Evolutionary conservation across 116 monocot species (phyloP), one percentile per base, ranked within the genome.

Genomic region (Dioscorea cayenensis): DNA sequence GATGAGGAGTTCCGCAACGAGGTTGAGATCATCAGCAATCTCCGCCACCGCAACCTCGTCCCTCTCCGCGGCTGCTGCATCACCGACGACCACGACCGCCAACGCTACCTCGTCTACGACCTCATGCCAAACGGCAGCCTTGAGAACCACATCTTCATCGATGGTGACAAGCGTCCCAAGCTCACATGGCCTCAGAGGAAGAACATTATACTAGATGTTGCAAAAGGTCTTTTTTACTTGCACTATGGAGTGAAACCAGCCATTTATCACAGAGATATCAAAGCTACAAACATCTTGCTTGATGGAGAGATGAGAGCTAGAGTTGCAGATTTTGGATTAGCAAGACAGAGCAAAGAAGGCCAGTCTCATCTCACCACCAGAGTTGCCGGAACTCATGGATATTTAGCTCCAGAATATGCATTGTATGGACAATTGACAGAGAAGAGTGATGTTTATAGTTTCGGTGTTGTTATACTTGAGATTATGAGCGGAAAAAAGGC

Each of bases 391-490:
- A 94, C 94, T 12, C 79, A 86, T 66, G 94, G 94, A 14, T 94
- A 94, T 70, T 75, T 94, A 4, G 86, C 88, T 0, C 91, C 91
- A 21, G 94, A 88, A 77, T 94, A 94, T 70, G 90, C 90, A 0
- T 78, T 94, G 28, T 90, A 87, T 68, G 90, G 90, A 23, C 94
- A 94, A 80, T 77, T 94, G 66, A 94, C 94, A 9, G 86, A 91
- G 78, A 95, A 86, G 77, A 95, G 95, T 72, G 95, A 95, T 36
- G 95, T 95, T 4, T 95, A 95, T 66, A 91, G 95, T 81, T 95
- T 95, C 50, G 95, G 95, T 23, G 83, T 94, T 27, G 74, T 91
- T 37, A 27, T 94, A 50, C 70, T 94, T 58, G 94, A 94, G 84
- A 75, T 86, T 28, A 87, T 94, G 94, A 85, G 85, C 62, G 94